A percentile compares a stretch with the other conserved stretches of the same genome.
Conservation (phyloP, 2,329 filamentous ascomycete species). For the Blumeria hordei region DNA sequence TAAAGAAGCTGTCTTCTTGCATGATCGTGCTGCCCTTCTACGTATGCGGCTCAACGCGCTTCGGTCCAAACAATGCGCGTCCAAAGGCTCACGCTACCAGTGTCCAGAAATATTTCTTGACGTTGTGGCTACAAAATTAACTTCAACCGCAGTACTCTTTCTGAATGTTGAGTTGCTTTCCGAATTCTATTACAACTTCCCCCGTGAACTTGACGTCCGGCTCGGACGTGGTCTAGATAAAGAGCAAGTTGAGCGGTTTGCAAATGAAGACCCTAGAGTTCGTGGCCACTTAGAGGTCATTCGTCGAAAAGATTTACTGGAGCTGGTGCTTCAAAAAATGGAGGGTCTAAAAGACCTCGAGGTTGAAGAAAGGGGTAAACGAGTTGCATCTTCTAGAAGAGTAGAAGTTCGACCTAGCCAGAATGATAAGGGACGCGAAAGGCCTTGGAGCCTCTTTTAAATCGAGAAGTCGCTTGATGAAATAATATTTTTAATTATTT, state of each 20-base stretch:
- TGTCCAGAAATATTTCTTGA: slow-evolving; percentile 97
- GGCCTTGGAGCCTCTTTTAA: not conserved
- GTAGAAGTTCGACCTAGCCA: not conserved
- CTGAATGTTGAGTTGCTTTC: slow-evolving; percentile 89
- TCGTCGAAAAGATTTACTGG: slow-evolving; percentile 70
- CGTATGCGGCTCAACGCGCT: slow-evolving; percentile 73
- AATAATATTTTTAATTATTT: no score
- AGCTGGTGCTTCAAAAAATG: slow-evolving; percentile 89
- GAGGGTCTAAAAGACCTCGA: slow-evolving; percentile 72
- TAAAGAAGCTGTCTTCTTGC: slow-evolving; percentile 79
- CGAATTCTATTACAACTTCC: slow-evolving; percentile 97
- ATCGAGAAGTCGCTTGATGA: not conserved
- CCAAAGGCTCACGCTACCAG: slow-evolving; percentile 74
- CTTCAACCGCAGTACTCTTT: slow-evolving; percentile 85
- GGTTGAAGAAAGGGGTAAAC: slow-evolving; percentile 32
- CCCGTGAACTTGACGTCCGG: slow-evolving; percentile 67
- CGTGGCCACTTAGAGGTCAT: slow-evolving; percentile 78
- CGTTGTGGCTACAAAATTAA: slow-evolving; percentile 82
- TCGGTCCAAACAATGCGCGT: slow-evolving; percentile 73
- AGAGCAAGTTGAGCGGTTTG: slow-evolving; percentile 69
- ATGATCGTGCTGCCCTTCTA: slow-evolving; percentile 72
- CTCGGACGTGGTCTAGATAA: slow-evolving; percentile 60
- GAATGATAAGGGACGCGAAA: not conserved
- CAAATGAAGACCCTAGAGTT: slow-evolving; percentile 79
- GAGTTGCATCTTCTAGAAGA: not conserved